Conservation (phyloP, 1,139 yeast species). For the Magnusiomyces paraingens region DNA sequence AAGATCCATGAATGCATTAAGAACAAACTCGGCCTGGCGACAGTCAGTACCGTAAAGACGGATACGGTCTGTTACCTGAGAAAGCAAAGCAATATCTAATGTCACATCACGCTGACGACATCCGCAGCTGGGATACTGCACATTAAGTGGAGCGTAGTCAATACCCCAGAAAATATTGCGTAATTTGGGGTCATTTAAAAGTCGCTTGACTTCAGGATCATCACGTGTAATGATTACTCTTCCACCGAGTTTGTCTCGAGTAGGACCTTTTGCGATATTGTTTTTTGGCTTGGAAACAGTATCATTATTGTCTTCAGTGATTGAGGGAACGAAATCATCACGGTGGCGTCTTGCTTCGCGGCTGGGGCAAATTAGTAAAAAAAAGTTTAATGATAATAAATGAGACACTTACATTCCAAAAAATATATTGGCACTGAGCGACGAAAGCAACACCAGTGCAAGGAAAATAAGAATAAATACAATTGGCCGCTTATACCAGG, state of each 20-base stretch:
- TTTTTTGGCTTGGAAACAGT: too few species aligned
- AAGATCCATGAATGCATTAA: conserved; percentile 48
- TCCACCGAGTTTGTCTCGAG: too few species aligned
- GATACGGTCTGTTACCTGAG: conserved; percentile 52
- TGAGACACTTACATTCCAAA: conserved; percentile 5
- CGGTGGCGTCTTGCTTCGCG: neutral
- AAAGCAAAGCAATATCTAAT: conserved; percentile 49
- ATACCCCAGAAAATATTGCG: conserved; percentile 48
- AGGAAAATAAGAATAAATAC: conserved; percentile 1
- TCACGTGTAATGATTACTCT: conserved; percentile 6
- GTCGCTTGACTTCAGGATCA: conserved; percentile 20
- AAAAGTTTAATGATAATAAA: neutral
- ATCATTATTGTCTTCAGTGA: too few species aligned
- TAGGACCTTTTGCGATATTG: too few species aligned
- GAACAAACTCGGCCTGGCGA: conserved; percentile 45
- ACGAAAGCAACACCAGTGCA: neutral
- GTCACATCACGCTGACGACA: conserved; percentile 43
- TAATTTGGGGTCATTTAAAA: conserved; percentile 32
- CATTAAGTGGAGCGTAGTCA: conserved; percentile 52
- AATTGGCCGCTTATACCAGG: neutral
- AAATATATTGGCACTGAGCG: conserved; percentile 2
- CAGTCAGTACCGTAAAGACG: conserved; percentile 63
- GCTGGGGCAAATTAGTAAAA: neutral
- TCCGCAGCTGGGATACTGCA: conserved; percentile 40
- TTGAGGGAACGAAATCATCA: too few species aligned